phyloP scores from a whole-genome alignment of 2,329 filamentous ascomycete species.

The Trichoderma aggressivum region DNA sequence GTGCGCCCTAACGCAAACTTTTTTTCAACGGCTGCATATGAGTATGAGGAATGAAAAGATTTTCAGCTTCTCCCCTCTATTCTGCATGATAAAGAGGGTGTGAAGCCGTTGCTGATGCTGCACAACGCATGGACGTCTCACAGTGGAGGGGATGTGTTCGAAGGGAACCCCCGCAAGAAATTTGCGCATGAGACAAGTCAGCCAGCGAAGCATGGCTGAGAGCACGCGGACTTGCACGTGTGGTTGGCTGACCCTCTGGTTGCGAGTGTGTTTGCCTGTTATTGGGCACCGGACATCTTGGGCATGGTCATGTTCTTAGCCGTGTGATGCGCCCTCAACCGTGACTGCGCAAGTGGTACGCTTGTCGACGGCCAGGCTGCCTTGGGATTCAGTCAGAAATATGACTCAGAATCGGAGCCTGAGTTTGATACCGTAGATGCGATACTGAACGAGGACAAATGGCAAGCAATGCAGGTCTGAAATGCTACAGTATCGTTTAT shows the following conservation, averaged over 20 bases:
- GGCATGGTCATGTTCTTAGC: not conserved
- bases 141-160: not conserved
- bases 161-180: not conserved
- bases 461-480: not conserved
- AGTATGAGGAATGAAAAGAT: not conserved
- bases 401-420: not conserved
- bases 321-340: not conserved
- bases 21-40: not conserved
- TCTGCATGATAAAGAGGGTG: conserved; percentile 8
- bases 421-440: not conserved
- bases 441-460: not conserved
- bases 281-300: conserved; percentile 1
- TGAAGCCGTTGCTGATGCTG: not conserved
- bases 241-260: conserved; percentile 8
- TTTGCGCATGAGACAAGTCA: conserved; percentile 10
- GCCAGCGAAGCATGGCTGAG: conserved; percentile 7
- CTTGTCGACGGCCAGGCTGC: not conserved
- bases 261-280: not conserved
- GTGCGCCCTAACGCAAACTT: not conserved
- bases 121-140: conserved; percentile 2
- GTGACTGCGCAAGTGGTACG: not conserved
- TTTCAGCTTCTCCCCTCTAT: not conserved
- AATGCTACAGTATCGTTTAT: not conserved
- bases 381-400: not conserved
- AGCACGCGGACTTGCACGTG: conserved; percentile 13